Percentiles rank a stretch among this genome's conserved stretches.
These are phyloP conservation scores for Butyriboletus loyo DNA, from an alignment of 768 basidiomycete genomes.

Conservation along the genomic window DNA sequence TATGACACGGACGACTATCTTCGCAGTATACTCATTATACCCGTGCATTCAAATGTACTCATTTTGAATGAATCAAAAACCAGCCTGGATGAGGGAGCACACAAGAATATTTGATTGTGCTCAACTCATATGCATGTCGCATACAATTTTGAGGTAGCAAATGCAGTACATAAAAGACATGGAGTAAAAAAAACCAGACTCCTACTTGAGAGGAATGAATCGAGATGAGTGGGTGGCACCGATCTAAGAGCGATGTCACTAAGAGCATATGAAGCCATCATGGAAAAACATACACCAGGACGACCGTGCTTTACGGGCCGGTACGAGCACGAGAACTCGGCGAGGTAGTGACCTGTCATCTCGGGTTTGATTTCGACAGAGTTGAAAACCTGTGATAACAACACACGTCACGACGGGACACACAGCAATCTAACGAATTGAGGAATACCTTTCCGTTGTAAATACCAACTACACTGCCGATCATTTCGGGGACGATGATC, in stretches of 20 bases:
- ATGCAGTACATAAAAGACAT: constrained; percentile 25
- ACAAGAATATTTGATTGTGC: background rate
- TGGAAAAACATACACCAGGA: constrained; percentile 78
- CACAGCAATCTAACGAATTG: background rate
- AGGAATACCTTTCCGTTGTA: constrained; percentile 90
- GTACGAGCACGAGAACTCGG: constrained; percentile 96
- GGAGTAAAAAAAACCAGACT: constrained; percentile 13
- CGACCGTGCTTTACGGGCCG: constrained; percentile 99
- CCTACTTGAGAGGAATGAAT: constrained; percentile 97
- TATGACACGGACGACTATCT: constrained; percentile 61
- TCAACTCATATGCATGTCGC: constrained; percentile 31
- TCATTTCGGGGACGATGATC: constrained; percentile 99
- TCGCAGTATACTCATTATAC: constrained; percentile 60
- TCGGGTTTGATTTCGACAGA: constrained; percentile 99
- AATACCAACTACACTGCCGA: constrained; percentile 95
- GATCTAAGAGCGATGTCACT: constrained; percentile 46
- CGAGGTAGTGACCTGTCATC: constrained; percentile 99
- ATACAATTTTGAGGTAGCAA: constrained; percentile 35
- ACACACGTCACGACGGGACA: background rate
- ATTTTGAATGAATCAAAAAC: constrained; percentile 33
- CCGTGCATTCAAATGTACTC: constrained; percentile 43
- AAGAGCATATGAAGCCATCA: constrained; percentile 1
- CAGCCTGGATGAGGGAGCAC: constrained; percentile 8
- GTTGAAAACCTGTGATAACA: constrained; percentile 69
- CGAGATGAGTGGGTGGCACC: constrained; percentile 90